These are phyloP conservation scores for Melanogaster broomeanus DNA, from an alignment of 768 basidiomycete genomes.

Conservation along the genomic window DNA sequence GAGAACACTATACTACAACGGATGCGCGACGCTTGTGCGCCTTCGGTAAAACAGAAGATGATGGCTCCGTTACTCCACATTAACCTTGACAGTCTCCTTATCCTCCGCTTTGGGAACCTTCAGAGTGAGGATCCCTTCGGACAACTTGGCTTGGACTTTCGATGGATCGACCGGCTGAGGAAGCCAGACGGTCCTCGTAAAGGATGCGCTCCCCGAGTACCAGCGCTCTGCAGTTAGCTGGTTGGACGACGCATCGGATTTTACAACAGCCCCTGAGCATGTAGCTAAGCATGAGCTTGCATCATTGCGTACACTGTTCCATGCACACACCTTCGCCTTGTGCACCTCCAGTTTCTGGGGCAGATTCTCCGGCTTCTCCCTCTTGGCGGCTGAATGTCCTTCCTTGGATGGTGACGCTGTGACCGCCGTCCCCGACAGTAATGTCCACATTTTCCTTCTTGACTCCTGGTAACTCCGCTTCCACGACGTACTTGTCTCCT, in stretches of 20 bases:
- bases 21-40: not conserved
- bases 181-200: slow-evolving; percentile 72
- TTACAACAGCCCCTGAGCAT: slow-evolving; percentile 17
- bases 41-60: not conserved
- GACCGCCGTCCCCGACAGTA: slow-evolving; percentile 67
- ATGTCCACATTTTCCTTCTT: slow-evolving; percentile 77
- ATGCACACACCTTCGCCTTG: slow-evolving; percentile 31
- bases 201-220: slow-evolving; percentile 55
- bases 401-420: slow-evolving; percentile 74
- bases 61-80: slow-evolving; percentile 25
- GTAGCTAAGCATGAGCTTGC: not conserved
- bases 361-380: slow-evolving; percentile 20
- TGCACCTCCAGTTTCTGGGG: slow-evolving; percentile 10
- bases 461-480: slow-evolving; percentile 79
- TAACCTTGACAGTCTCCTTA: slow-evolving; percentile 52
- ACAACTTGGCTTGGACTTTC: slow-evolving; percentile 62
- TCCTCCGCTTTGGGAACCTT: slow-evolving; percentile 63
- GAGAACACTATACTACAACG: not conserved
- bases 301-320: not conserved
- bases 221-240: slow-evolving; percentile 61
- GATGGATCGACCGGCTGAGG: slow-evolving; percentile 61
- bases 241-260: slow-evolving; percentile 32
- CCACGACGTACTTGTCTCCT: slow-evolving; percentile 62
- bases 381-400: slow-evolving; percentile 39
- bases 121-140: slow-evolving; percentile 69